Evolutionary conservation across 2,329 filamentous ascomycete species (phyloP).

Genomic region (Pseudogymnoascus sp.): DNA sequence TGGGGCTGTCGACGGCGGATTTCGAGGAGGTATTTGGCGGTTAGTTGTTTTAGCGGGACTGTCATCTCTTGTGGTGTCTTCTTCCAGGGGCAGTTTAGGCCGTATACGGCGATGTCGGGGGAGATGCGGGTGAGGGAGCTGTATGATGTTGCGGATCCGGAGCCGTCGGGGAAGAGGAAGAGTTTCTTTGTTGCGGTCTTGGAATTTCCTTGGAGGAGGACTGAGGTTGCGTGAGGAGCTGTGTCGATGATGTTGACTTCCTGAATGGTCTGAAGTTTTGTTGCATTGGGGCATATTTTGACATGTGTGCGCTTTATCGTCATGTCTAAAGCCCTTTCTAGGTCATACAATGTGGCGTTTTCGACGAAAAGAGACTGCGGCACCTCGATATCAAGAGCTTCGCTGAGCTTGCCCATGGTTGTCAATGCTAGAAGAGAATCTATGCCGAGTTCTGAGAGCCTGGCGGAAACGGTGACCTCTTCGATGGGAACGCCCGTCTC

Average conservation of each 20-base stretch:
- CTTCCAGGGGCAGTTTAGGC: constrained; percentile 38
- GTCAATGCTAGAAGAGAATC: constrained; percentile 11
- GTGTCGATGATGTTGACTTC: not conserved
- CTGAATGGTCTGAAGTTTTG: not conserved
- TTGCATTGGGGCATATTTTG: not conserved
- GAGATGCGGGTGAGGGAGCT: constrained; percentile 30
- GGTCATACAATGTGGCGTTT: not conserved
- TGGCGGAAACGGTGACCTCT: constrained; percentile 1
- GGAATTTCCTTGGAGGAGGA: constrained; percentile 32
- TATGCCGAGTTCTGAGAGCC: constrained; percentile 13
- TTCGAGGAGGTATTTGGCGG: constrained; percentile 36
- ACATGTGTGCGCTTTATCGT: not conserved
- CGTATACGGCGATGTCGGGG: constrained; percentile 32
- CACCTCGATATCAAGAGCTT: constrained; percentile 12
- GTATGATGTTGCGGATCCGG: constrained; percentile 39
- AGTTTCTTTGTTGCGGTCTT: constrained; percentile 23
- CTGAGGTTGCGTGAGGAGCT: constrained; percentile 21
- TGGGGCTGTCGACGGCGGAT: constrained; percentile 42
- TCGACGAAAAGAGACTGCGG: constrained; percentile 8
- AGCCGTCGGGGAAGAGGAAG: constrained; percentile 42
- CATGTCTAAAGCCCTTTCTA: not conserved
- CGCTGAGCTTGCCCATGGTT: constrained; percentile 4
- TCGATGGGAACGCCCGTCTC: not conserved
- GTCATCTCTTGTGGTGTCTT: constrained; percentile 28
- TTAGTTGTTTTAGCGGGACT: constrained; percentile 33